A percentile compares a stretch with the other conserved stretches of the same genome.
Conservation (phyloP, 306 rosid species). For the Inga oerstediana region DNA sequence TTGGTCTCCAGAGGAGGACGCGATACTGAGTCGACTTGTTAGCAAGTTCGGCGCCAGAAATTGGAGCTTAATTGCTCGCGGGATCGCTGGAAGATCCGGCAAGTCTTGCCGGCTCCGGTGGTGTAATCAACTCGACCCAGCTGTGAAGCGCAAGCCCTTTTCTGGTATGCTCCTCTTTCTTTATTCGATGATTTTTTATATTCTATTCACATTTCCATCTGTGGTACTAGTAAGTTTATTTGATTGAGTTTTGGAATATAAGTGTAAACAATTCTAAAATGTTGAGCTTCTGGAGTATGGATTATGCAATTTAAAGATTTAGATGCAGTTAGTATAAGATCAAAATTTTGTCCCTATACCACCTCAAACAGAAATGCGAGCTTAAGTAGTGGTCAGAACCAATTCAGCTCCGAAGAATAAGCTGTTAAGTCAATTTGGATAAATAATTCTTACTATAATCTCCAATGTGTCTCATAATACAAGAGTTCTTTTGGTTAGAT, state of each 20-base stretch:
- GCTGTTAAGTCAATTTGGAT: not conserved
- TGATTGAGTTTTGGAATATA: slow-evolving; percentile 2
- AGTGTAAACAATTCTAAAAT: not conserved
- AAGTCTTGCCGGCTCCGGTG: slow-evolving; percentile 96
- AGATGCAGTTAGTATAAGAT: not conserved
- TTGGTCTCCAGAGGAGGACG: slow-evolving; percentile 96
- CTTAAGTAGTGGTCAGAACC: not conserved
- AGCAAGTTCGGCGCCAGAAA: slow-evolving; percentile 89
- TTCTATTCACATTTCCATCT: not conserved
- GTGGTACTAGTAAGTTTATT: not conserved
- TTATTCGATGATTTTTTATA: not conserved
- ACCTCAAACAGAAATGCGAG: not conserved
- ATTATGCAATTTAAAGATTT: not conserved
- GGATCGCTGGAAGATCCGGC: slow-evolving; percentile 88
- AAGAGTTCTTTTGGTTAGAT: not conserved
- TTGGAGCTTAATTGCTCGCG: slow-evolving; percentile 95
- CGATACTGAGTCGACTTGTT: slow-evolving; percentile 73
- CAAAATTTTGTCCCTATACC: not conserved
- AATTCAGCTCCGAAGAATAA: not conserved
- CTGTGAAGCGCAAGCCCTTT: slow-evolving; percentile 91
- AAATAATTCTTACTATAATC: not conserved
- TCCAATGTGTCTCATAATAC: not conserved
- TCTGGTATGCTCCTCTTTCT: slow-evolving; percentile 48
- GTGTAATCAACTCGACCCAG: slow-evolving; percentile 97
- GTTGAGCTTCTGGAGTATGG: not conserved